phyloP scores from a whole-genome alignment of 202 grass and related monocot genomes.

The Eragrostis tef region DNA sequence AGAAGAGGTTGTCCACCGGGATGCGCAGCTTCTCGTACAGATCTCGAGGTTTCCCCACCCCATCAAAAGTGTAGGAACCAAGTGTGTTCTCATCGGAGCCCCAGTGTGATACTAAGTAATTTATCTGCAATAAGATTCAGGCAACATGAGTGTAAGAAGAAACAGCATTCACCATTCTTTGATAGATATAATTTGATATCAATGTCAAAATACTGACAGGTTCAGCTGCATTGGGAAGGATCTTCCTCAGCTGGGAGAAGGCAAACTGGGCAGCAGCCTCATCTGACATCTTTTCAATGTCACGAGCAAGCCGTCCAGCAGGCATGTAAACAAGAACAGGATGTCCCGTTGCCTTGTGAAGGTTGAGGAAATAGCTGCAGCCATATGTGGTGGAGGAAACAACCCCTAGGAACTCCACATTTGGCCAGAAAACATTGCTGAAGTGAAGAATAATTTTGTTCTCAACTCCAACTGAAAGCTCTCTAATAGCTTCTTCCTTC shows the following conservation, averaged over 20 bases:
- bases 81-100: conserved; percentile 82
- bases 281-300: conserved; percentile 93
- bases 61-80: conserved; percentile 95
- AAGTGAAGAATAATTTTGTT: conserved; percentile 98
- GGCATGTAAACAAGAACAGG: conserved; percentile 98
- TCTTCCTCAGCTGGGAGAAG: conserved; percentile 84
- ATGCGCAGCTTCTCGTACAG: conserved; percentile 84
- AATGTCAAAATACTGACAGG: conserved; percentile 58
- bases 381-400: conserved; percentile 85
- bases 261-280: conserved; percentile 86
- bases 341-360: conserved; percentile 94
- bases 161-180: not conserved
- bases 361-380: conserved; percentile 98
- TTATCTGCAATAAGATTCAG: conserved; percentile 64
- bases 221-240: conserved; percentile 82
- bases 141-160: conserved; percentile 3
- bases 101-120: conserved; percentile 90
- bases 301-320: conserved; percentile 85
- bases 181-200: not conserved
- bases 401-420: conserved; percentile 93
- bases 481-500: conserved; percentile 85
- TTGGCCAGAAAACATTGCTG: conserved; percentile 90
- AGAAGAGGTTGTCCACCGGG: conserved; percentile 96
- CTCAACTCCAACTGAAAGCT: conserved; percentile 74
- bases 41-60: conserved; percentile 71